These are phyloP conservation scores for Zygotorulaspora florentina DNA, from an alignment of 805 yeast genomes.

Conservation along the genomic window DNA sequence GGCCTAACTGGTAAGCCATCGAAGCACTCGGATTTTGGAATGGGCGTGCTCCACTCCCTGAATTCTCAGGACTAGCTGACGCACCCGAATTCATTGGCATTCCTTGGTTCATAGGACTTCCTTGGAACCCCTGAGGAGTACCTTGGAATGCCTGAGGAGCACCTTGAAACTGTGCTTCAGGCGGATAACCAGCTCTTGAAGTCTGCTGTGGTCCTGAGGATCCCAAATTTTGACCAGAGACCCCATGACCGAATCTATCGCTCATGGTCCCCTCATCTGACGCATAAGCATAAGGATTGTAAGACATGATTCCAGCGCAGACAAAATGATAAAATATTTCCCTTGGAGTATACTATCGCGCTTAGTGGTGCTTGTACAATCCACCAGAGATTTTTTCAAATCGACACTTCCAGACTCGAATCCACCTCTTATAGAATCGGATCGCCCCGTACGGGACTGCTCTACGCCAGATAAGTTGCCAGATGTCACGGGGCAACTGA, in stretches of 20 bases:
- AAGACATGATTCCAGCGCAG: slow-evolving; percentile 33
- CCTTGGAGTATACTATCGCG: too few species aligned
- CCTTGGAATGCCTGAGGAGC: slow-evolving; percentile 30
- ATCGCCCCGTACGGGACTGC: not conserved
- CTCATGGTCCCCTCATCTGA: slow-evolving; percentile 17
- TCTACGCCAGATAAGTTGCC: too few species aligned
- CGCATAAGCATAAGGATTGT: slow-evolving; percentile 45
- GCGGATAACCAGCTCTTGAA: slow-evolving; percentile 4
- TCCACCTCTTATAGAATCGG: not conserved
- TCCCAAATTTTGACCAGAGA: slow-evolving; percentile 3
- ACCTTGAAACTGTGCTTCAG: slow-evolving; percentile 26
- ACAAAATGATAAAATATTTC: not conserved
- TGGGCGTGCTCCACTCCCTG: slow-evolving; percentile 24
- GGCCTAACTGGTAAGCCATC: slow-evolving; percentile 85
- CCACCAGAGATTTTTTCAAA: not conserved
- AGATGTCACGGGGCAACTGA: too few species aligned
- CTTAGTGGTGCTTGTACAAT: too few species aligned
- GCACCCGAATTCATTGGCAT: slow-evolving; percentile 16
- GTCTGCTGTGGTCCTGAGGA: slow-evolving; percentile 8
- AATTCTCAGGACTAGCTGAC: slow-evolving; percentile 30
- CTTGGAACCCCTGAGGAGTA: slow-evolving; percentile 30
- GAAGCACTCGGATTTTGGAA: slow-evolving; percentile 76
- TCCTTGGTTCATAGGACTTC: slow-evolving; percentile 23
- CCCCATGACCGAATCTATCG: slow-evolving; percentile 14
- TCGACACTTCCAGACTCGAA: not conserved